Evolutionary conservation across 1,284 basidiomycete genomes (phyloP), one percentile per base, ranked within the genome.

Genomic region (Earliella scabrosa): DNA sequence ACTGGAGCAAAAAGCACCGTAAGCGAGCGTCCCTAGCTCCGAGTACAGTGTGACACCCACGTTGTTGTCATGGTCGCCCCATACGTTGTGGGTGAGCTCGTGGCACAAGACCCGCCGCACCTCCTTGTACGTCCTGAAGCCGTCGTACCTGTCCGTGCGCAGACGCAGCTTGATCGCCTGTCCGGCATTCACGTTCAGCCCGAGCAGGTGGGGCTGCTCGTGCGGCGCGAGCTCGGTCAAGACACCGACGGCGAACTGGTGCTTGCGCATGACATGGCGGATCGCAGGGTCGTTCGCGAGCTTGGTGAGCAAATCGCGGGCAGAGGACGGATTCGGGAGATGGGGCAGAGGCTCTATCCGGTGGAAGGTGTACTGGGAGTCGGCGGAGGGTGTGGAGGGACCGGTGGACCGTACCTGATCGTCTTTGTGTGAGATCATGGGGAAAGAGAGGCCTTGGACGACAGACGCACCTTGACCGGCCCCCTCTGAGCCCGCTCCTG

Each of bases 171-270:
- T 85, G 63, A 92, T 88, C 27, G 77, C 71, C 64, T 84, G 74
- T 0, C 90, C 89, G 0, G 71, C 75, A 54, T 85, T 85, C 45
- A 81, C 79, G 67, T 92, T 92, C 41, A 91, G 75, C 0, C 91
- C 90, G 6, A 91, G 77, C 10, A 92, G 71, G 18, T 83, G 74
- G 0, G 90, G 88, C 52, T 88, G 80, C 66, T 90, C 87, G 58
- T 88, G 87, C 0, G 88, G 88, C 27, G 88, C 87, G 35, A 92
- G 81, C 70, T 92, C 88, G 0, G 87, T 90, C 23, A 91, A 75
- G 4, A 87, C 60, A 0, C 84, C 83, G 4, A 92, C 85, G 2
- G 82, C 75, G 61, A 89, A 85, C 52, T 80, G 69, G 68, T 92
- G 87, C 56, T 74, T 76, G 60, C 78, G 79, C 89, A 92, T 90